These are phyloP conservation scores for Nigrospora osmanthi DNA, from an alignment of 2,329 filamentous ascomycete genomes.

Conservation along the genomic window DNA sequence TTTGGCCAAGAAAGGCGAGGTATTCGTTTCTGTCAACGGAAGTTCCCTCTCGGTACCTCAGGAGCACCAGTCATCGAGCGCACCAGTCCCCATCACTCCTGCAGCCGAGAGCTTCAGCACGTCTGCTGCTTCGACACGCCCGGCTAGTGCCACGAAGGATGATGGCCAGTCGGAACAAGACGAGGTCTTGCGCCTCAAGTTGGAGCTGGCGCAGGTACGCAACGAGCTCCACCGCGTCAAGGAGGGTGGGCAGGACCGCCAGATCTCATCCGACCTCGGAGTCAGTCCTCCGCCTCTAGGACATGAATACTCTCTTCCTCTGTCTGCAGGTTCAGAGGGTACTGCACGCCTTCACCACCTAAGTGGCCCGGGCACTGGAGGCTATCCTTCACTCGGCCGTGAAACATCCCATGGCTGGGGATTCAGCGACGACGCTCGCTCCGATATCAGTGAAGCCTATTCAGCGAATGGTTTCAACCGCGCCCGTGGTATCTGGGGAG, in stretches of 20 bases:
- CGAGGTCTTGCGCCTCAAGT: conserved; percentile 60
- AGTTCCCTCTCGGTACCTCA: conserved; percentile 23
- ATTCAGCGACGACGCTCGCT: conserved; percentile 44
- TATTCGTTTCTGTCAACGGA: conserved; percentile 31
- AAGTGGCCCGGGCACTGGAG: conserved; percentile 15
- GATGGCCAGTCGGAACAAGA: conserved; percentile 34
- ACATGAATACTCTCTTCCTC: conserved; percentile 13
- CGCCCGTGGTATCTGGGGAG: conserved; percentile 48
- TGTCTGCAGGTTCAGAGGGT: conserved; percentile 19
- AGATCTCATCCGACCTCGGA: conserved; percentile 50
- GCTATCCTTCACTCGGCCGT: conserved; percentile 26
- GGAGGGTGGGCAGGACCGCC: conserved; percentile 58
- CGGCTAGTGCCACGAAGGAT: conserved; percentile 42
- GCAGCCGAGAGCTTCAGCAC: conserved; percentile 45
- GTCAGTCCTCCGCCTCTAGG: conserved; percentile 27
- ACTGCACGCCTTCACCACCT: conserved; percentile 13
- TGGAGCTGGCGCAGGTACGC: conserved; percentile 64
- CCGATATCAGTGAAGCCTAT: conserved; percentile 48
- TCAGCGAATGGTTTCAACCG: conserved; percentile 44
- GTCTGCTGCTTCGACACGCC: conserved; percentile 40
- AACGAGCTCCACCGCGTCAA: conserved; percentile 65
- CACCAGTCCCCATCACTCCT: conserved; percentile 55
- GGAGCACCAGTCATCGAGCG: conserved; percentile 45
- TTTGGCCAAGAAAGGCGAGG: conserved; percentile 51
- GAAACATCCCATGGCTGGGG: conserved; percentile 43